Evolutionary conservation across 2,329 filamentous ascomycete genomes (phyloP).

Genomic region (Arthrobotrys musiformis): DNA sequence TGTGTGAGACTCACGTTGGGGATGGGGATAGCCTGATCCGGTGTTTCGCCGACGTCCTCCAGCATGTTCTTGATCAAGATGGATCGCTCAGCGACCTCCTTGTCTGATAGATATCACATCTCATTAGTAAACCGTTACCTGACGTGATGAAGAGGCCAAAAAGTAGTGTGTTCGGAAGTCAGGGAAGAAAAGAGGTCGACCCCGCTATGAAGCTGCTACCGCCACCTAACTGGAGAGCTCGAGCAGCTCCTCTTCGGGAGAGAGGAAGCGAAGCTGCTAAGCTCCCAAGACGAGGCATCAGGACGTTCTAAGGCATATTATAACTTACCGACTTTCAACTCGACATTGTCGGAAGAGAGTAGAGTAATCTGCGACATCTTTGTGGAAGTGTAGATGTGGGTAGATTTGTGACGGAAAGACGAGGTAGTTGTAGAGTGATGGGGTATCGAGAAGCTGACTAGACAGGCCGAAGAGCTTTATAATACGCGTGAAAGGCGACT

Average conservation of each 20-base stretch:
- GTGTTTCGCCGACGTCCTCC: conserved; percentile 79
- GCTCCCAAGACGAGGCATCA: not conserved
- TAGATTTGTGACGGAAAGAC: not conserved
- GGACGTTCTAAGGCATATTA: not conserved
- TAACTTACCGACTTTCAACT: conserved; percentile 67
- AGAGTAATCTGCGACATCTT: conserved; percentile 64
- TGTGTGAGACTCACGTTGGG: conserved; percentile 72
- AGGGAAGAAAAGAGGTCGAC: too few species aligned
- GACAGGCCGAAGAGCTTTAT: not conserved
- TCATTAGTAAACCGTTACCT: too few species aligned
- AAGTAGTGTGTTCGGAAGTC: conserved; percentile 13
- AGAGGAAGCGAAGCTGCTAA: not conserved
- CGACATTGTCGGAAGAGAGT: conserved; percentile 66
- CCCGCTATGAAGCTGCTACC: conserved; percentile 31
- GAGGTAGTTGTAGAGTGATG: not conserved
- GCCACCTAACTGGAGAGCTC: not conserved
- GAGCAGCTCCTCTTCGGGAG: not conserved
- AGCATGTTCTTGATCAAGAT: conserved; percentile 98
- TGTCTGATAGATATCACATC: conserved; percentile 72
- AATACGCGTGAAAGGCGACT: not conserved
- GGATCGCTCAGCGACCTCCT: conserved; percentile 86
- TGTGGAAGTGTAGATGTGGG: not conserved
- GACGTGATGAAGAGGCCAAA: not conserved
- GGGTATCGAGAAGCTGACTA: conserved; percentile 1
- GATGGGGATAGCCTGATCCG: conserved; percentile 80